Base-by-base conservation (phyloP, 805 yeast genomes). In the Ogataea neopini region DNA sequence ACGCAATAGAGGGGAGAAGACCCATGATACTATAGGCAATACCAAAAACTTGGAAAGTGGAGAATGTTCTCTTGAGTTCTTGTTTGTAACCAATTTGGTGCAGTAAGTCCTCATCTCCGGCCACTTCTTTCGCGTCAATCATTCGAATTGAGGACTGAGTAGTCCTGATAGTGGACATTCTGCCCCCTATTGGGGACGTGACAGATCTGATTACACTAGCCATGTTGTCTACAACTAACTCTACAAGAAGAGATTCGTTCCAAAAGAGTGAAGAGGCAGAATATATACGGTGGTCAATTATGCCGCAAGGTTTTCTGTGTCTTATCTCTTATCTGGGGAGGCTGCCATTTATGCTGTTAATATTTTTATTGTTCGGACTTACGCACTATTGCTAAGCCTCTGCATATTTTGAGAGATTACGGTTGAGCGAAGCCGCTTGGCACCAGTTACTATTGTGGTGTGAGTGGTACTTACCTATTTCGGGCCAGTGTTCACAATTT, bases 11-110 rank as follows among this genome's bases (percentile, higher is more conserved):
- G 0, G 87, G 87, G 35, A 84, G 67, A 40, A 84, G 64, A 8
- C 88, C 86, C 88, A 85, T 84, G 60, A 84, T 83, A n/a, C 83
- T 76, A 58, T 82, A 84, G 2, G 88, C 86, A 47, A 84, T 79
- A 45, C 87, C 88, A 60, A 84, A 84, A 15, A 83, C 82, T 61
- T 82, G 86, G 33, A 80, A 48, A 1, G 84, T 77, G 2, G 83
- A 71, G 59, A 81, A 84, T 33, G 74, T 74, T 62, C 91, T 76
- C 38, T 71, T 72, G 42, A 84, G 68, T 58, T 85, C 90, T 59
- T 82, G 85, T 59, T 81, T 81, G 63, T 85, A 84, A 6, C 91
- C 91, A 45, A 85, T 77, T 52, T 80, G 79, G 15, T 73, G 76
- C 49, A 77, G 64, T 40, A 72, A 61, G 34, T 69, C 70, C 23